Conservation (phyloP, 371 early-diverging fungal genomes). For the Entomophthora muscae region DNA sequence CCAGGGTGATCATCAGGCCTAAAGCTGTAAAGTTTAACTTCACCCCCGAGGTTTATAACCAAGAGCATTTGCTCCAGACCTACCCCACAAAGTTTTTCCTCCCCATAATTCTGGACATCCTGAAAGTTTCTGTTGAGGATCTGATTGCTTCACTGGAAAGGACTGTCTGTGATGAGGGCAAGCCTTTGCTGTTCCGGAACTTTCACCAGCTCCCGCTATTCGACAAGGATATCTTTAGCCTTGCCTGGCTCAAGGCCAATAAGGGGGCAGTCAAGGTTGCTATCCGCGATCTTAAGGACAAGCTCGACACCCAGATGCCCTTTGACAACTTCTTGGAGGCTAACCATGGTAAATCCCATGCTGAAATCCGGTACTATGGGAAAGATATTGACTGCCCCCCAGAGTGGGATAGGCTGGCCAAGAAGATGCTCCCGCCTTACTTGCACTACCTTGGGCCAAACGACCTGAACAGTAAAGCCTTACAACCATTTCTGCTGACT, state of each 20-base stretch:
- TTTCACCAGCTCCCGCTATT: conserved; percentile 18
- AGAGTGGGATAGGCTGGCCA: conserved; percentile 12
- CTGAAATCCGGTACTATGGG: conserved; percentile 10
- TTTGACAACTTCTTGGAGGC: conserved; percentile 1
- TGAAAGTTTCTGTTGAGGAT: background rate
- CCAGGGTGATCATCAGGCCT: too few relatives aligned
- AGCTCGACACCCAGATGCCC: background rate
- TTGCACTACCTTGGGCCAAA: conserved; percentile 16
- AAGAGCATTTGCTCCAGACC: background rate
- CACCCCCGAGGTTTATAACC: background rate
- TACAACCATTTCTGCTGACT: background rate
- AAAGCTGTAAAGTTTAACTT: background rate
- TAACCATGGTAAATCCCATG: too few relatives aligned
- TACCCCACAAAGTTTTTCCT: conserved; percentile 11
- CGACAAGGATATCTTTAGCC: conserved; percentile 16
- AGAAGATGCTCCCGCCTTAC: conserved; percentile 12
- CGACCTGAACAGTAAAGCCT: conserved; percentile 14
- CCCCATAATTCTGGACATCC: conserved; percentile 14
- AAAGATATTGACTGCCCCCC: conserved; percentile 18
- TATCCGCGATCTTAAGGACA: conserved; percentile 3
- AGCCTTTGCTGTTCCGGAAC: conserved; percentile 25
- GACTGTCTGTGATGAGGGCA: conserved; percentile 10
- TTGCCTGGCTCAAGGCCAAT: conserved; percentile 14
- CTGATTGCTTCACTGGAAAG: background rate
- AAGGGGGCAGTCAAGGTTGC: conserved; percentile 11